phyloP scores from a whole-genome alignment of 495 filamentous ascomycete genomes.

The Neohortaea acidophila region DNA sequence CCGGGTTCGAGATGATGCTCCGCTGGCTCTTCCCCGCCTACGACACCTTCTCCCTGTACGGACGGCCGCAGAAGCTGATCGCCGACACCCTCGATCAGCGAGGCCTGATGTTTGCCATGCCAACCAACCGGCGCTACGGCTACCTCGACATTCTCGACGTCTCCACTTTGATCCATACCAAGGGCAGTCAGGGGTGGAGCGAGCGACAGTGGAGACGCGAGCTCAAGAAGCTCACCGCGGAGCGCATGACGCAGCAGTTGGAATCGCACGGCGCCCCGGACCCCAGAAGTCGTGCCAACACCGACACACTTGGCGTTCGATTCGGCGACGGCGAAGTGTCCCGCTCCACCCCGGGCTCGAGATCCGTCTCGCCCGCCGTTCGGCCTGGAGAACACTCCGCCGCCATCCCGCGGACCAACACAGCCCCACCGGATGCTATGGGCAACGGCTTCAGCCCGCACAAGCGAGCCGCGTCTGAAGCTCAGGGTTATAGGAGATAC shows the following conservation, averaged over 20 bases:
- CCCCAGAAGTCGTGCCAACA: slow-evolving; percentile 10
- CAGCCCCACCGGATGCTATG: slow-evolving; percentile 29
- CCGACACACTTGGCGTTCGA: slow-evolving; percentile 30
- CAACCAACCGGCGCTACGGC: slow-evolving; percentile 70
- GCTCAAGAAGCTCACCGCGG: slow-evolving; percentile 79
- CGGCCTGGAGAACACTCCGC: slow-evolving; percentile 24
- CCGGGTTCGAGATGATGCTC: slow-evolving; percentile 94
- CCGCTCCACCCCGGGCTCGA: slow-evolving; percentile 34
- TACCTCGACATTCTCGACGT: slow-evolving; percentile 86
- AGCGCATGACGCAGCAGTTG: slow-evolving; percentile 52
- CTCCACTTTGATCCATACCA: slow-evolving; percentile 54
- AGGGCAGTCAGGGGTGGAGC: slow-evolving; percentile 63
- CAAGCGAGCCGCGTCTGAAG: slow-evolving; percentile 42
- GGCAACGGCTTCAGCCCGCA: slow-evolving; percentile 26
- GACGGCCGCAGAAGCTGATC: slow-evolving; percentile 71
- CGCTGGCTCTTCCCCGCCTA: slow-evolving; percentile 86
- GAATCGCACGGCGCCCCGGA: slow-evolving; percentile 37
- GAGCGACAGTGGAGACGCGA: slow-evolving; percentile 83
- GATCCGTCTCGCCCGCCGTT: slow-evolving; percentile 20
- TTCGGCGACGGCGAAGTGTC: slow-evolving; percentile 51
- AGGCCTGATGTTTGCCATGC: slow-evolving; percentile 97
- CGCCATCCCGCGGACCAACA: slow-evolving; percentile 27
- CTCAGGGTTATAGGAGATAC: slow-evolving; percentile 34
- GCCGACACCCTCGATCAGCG: slow-evolving; percentile 72
- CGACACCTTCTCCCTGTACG: slow-evolving; percentile 85